Base-by-base conservation (phyloP, 352 stramenopile species). In the Phytophthora sojae region DNA sequence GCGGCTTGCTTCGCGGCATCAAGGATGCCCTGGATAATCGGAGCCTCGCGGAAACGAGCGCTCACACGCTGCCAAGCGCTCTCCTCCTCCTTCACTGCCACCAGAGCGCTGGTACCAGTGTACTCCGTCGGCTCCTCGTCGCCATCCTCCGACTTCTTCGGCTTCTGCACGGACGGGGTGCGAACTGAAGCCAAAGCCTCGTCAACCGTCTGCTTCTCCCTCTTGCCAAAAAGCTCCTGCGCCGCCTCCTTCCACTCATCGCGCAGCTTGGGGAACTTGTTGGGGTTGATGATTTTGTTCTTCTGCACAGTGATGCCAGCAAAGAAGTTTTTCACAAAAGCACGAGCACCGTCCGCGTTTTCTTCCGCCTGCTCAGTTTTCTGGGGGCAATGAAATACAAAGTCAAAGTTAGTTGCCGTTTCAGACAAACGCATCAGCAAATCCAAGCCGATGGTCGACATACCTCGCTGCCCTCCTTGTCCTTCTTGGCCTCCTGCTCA, bases 41-140 rank as follows among this genome's bases (percentile, higher is more conserved):
- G 97, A 9, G 97, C 94, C 77, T 99, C 95, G 6, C 86, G 85
- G 73, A 99, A 93, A 60, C 96, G 90, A 56, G 92, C 90, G 64
- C 96, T 96, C 70, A 99, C 96, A 67, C 92, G 87, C 72, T 99
- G 94, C 95, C 95, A 99, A 17, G 96, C 94, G 55, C 88, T 97
- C 26, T 98, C 90, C 54, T 97, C 86, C 59, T 98, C 93, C 80
- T 99, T 98, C 32, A 99, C 91, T 25, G 86, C 74, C 9, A 96
- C 89, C 61, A 96, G 76, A 23, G 89, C 89, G 37, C 83, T 93
- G 21, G 83, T 83, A 3, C 89, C 89, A 15, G 77, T 92, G 72
- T 95, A 95, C 61, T 87, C 82, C 1, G 56, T 29, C n/a, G 52
- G 32, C 53, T 90, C 84, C 35, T 89, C 79, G 2, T 75, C 73